phyloP scores from a whole-genome alignment of 352 stramenopile species.

The Phytophthora colocasiae region DNA sequence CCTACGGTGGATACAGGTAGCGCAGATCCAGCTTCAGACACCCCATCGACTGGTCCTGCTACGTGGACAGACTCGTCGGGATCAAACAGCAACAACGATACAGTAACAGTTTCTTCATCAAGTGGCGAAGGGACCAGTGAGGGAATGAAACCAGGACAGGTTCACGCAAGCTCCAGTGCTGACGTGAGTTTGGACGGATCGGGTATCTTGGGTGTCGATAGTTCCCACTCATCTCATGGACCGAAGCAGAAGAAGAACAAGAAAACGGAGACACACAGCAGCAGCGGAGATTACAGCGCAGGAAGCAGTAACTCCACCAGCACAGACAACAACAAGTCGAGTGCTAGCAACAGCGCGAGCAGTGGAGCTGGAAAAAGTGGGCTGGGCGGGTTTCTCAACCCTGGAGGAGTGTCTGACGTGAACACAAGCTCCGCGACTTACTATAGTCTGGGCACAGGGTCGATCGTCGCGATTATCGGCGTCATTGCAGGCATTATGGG shows the following conservation, averaged over 20 bases:
- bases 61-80: conserved; percentile 9
- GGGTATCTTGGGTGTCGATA: not conserved
- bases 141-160: conserved; percentile 20
- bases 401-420: conserved; percentile 45
- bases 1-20: conserved; percentile 5
- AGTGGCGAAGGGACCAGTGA: conserved; percentile 12
- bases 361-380: conserved; percentile 17
- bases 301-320: not conserved
- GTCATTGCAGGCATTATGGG: conserved; percentile 70
- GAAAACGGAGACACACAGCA: conserved; percentile 17
- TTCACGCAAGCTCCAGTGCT: conserved; percentile 36
- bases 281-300: conserved; percentile 16
- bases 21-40: not conserved
- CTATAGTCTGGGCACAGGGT: conserved; percentile 66
- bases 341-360: conserved; percentile 16
- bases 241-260: conserved; percentile 23
- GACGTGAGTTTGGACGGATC: conserved; percentile 24
- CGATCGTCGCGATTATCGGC: conserved; percentile 77
- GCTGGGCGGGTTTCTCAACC: conserved; percentile 29
- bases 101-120: conserved; percentile 11
- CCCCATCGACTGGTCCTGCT: conserved; percentile 6
- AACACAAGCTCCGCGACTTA: conserved; percentile 53
- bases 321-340: not conserved
- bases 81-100: conserved; percentile 31
- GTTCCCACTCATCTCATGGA: not conserved